These are phyloP conservation scores for Naganishia sp. DNA, from an alignment of 1,284 basidiomycete species.

Conservation along the genomic window DNA sequence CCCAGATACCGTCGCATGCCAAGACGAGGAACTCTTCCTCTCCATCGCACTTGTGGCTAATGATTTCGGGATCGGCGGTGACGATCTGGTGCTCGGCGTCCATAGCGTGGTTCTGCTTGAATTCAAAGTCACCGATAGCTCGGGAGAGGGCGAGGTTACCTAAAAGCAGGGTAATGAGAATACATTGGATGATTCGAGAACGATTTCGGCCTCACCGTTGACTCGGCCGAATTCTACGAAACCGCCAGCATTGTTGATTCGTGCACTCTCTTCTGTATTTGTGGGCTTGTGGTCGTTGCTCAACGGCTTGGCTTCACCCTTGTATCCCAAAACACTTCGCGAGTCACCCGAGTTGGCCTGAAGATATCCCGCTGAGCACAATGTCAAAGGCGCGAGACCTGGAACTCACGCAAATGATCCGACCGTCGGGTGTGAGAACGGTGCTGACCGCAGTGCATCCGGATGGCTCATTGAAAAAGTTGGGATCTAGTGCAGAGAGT, in stretches of 20 bases:
- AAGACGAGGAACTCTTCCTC: conserved; percentile 96
- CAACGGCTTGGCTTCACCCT: conserved; percentile 81
- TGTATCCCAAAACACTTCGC: conserved; percentile 81
- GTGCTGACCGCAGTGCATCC: conserved; percentile 95
- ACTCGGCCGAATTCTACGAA: conserved; percentile 97
- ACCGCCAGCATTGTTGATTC: conserved; percentile 91
- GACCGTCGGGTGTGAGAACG: conserved; percentile 71
- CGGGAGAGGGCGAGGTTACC: conserved; percentile 94
- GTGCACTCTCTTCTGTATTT: conserved; percentile 82
- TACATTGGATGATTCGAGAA: not conserved
- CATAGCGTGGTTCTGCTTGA: conserved; percentile 88
- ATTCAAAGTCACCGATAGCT: conserved; percentile 97
- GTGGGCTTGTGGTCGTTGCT: conserved; percentile 97
- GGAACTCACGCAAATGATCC: conserved; percentile 73
- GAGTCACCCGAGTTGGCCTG: conserved; percentile 99
- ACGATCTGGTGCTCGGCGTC: conserved; percentile 90
- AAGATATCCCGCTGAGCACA: conserved; percentile 10
- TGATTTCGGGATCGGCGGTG: conserved; percentile 91
- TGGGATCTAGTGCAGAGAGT: conserved; percentile 63
- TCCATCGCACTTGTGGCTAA: conserved; percentile 71
- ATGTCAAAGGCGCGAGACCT: not conserved
- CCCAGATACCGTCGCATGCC: conserved; percentile 99
- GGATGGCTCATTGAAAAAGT: conserved; percentile 85
- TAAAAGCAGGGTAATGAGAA: conserved; percentile 47
- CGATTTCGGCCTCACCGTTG: conserved; percentile 68